Conservation (phyloP, 495 filamentous ascomycete genomes). For the Daldinia vernicosa region DNA sequence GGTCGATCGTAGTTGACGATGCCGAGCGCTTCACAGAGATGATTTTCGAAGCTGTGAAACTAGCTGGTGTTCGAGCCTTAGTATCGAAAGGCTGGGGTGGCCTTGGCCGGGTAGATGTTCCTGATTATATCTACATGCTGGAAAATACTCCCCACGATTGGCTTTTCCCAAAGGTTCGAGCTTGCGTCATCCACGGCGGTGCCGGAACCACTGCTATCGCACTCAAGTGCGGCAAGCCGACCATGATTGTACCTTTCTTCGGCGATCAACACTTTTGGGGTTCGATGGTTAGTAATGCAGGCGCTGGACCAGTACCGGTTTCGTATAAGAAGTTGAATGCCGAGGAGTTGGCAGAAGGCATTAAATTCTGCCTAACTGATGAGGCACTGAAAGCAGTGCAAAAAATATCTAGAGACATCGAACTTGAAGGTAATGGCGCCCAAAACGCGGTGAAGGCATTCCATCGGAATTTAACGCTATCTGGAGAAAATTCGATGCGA, state of each 20-base stretch:
- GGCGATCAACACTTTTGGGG: conserved; percentile 88
- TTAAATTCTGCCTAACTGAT: conserved; percentile 68
- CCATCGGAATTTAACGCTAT: conserved; percentile 67
- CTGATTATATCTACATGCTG: conserved; percentile 68
- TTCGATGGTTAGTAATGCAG: conserved; percentile 69
- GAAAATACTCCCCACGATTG: conserved; percentile 75
- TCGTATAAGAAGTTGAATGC: conserved; percentile 73
- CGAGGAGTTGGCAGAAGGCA: conserved; percentile 72
- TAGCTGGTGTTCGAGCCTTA: conserved; percentile 67
- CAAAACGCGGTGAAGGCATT: conserved; percentile 76
- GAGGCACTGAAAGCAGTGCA: conserved; percentile 65
- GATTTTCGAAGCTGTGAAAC: conserved; percentile 69
- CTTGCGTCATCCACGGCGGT: conserved; percentile 72
- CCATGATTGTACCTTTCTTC: conserved; percentile 75
- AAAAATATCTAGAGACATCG: conserved; percentile 69
- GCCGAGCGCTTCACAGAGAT: conserved; percentile 67
- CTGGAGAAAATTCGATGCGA: conserved; percentile 67
- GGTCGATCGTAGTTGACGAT: conserved; percentile 74
- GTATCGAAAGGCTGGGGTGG: conserved; percentile 75
- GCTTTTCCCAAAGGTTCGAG: conserved; percentile 68
- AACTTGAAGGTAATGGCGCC: conserved; percentile 76
- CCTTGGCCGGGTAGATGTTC: conserved; percentile 63
- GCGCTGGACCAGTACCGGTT: conserved; percentile 75
- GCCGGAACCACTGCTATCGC: conserved; percentile 74
- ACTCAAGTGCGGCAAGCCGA: conserved; percentile 69